A percentile compares a stretch with the other conserved stretches of the same genome.
phyloP scores from a whole-genome alignment of 2,329 filamentous ascomycete genomes.

The Cladosporium halotolerans region DNA sequence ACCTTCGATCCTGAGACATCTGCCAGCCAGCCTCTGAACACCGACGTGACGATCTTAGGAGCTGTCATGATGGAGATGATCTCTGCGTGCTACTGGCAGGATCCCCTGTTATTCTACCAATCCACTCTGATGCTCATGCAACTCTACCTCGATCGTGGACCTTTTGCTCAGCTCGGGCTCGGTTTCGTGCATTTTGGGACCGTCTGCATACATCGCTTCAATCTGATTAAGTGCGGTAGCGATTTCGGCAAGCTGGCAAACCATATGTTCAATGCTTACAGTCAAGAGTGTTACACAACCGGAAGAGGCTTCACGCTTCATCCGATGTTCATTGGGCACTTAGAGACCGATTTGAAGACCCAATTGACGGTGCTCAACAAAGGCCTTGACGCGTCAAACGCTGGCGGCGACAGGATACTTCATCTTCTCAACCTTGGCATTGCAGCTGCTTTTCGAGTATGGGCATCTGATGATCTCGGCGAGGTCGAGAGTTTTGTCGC shows the following conservation, averaged over 20 bases:
- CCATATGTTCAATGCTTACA: conserved; percentile 57
- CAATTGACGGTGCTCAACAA: conserved; percentile 57
- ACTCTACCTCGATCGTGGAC: conserved; percentile 57
- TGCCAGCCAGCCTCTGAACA: conserved; percentile 43
- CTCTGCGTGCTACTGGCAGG: conserved; percentile 67
- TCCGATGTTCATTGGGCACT: conserved; percentile 63
- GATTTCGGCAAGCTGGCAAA: conserved; percentile 59
- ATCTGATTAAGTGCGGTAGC: conserved; percentile 61
- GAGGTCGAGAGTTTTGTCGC: conserved; percentile 67
- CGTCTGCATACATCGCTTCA: conserved; percentile 63
- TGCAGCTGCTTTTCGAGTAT: conserved; percentile 60
- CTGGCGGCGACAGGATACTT: conserved; percentile 64
- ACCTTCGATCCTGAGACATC: conserved; percentile 14
- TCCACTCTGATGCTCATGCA: conserved; percentile 61
- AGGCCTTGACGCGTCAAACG: conserved; percentile 59
- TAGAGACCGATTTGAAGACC: conserved; percentile 56
- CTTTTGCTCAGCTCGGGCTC: conserved; percentile 63
- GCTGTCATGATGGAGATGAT: conserved; percentile 65
- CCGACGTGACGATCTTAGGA: conserved; percentile 56
- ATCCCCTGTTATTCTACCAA: conserved; percentile 66
- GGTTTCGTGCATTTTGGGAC: conserved; percentile 63
- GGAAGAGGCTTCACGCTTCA: conserved; percentile 65
- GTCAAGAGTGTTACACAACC: conserved; percentile 57
- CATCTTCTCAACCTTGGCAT: conserved; percentile 67
- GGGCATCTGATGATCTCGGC: conserved; percentile 60